A percentile compares a stretch with the other conserved stretches of the same genome.
Evolutionary conservation across 2,329 filamentous ascomycete genomes (phyloP).

Genomic region (Colletotrichum shisoi): DNA sequence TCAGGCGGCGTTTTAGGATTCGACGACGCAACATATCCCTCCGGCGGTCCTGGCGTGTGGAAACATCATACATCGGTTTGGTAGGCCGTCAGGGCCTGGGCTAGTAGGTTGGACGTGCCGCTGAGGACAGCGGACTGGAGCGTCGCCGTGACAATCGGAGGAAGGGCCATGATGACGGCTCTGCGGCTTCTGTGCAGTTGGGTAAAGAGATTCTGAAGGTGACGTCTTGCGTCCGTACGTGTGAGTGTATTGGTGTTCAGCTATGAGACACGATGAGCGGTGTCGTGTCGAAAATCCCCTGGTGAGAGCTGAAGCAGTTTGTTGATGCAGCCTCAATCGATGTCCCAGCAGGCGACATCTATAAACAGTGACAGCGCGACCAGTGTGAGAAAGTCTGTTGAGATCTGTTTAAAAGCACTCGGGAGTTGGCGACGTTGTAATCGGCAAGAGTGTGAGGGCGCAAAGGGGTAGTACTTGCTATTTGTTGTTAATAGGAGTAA

Average conservation of each 20-base stretch:
- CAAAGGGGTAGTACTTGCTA: too few relatives aligned
- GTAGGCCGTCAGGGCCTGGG: slow-evolving; percentile 73
- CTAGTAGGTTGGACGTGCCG: slow-evolving; percentile 74
- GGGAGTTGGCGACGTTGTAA: slow-evolving; percentile 1
- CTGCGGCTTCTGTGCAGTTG: not conserved
- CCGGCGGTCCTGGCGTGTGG: not conserved
- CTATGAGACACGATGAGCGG: not conserved
- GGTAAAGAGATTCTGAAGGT: too few relatives aligned
- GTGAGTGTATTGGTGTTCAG: too few relatives aligned
- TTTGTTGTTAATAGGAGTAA: too few relatives aligned
- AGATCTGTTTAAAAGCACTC: not conserved
- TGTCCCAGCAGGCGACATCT: not conserved
- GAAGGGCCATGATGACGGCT: slow-evolving; percentile 48
- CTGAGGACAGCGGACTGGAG: slow-evolving; percentile 72
- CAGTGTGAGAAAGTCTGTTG: not conserved
- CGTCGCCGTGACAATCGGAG: slow-evolving; percentile 67
- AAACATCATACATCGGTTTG: slow-evolving; percentile 60
- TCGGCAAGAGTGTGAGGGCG: not conserved
- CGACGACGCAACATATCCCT: not conserved
- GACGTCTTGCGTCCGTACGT: not conserved
- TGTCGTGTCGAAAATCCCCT: not conserved
- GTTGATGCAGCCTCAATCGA: not conserved
- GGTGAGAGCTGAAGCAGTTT: not conserved
- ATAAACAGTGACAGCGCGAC: not conserved
- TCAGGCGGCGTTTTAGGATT: slow-evolving; percentile 1